Evolutionary conservation across 768 basidiomycete species (phyloP).

Genomic region (Leccinum barrowsii): DNA sequence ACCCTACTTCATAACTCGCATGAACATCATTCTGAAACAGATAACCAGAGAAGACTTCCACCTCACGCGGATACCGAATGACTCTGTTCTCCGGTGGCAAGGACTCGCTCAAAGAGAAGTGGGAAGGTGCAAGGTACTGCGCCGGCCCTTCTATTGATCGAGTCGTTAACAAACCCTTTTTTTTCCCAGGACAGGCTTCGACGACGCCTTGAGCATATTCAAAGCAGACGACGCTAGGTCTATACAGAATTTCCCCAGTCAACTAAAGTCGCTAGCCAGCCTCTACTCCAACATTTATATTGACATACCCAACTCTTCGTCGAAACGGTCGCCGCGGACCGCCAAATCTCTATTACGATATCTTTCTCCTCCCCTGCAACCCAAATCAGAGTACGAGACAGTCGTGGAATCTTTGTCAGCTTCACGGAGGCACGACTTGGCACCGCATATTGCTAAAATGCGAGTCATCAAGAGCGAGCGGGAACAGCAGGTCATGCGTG

Average conservation of each 20-base stretch:
- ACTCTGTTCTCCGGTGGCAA: conserved; percentile 78
- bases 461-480: conserved; percentile 74
- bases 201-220: conserved; percentile 65
- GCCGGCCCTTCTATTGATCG: background rate
- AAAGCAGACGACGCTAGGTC: conserved; percentile 70
- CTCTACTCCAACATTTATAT: conserved; percentile 50
- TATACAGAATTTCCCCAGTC: conserved; percentile 51
- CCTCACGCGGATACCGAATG: conserved; percentile 79
- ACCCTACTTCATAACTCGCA: conserved; percentile 12
- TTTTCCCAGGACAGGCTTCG: conserved; percentile 58
- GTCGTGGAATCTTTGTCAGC: conserved; percentile 52
- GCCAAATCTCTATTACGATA: conserved; percentile 57
- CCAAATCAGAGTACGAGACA: conserved; percentile 47
- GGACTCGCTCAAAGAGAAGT: conserved; percentile 75
- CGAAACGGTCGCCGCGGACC: conserved; percentile 37
- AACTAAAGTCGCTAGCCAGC: conserved; percentile 54
- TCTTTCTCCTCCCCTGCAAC: conserved; percentile 31
- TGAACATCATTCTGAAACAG: conserved; percentile 1
- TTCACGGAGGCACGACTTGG: conserved; percentile 49
- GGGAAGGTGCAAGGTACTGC: conserved; percentile 79
- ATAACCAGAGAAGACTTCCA: conserved; percentile 61
- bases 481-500: conserved; percentile 78
- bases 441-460: conserved; percentile 65
- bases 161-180: background rate
- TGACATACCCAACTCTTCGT: conserved; percentile 42